A percentile compares a stretch with the other conserved stretches of the same genome.
These are phyloP conservation scores for Beauveria varroae DNA, from an alignment of 2,329 filamentous ascomycete genomes.

Conservation along the genomic window DNA sequence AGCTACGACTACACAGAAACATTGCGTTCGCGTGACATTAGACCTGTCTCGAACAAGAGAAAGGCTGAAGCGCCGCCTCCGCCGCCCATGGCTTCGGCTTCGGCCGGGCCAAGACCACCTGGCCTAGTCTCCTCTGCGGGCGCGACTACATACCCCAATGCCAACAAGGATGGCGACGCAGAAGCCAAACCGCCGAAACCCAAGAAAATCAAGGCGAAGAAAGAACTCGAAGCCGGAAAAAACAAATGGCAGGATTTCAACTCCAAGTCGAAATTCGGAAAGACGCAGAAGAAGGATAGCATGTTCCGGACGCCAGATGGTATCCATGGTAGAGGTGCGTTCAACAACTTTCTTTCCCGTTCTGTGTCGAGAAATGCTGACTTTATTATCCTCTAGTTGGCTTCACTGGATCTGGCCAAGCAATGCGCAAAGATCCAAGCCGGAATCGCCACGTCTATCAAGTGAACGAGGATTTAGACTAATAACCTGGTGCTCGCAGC, in stretches of 20 bases:
- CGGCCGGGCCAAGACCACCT: conserved; percentile 28
- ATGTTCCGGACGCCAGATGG: conserved; percentile 94
- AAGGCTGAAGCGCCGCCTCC: conserved; percentile 72
- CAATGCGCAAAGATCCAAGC: conserved; percentile 87
- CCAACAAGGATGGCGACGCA: conserved; percentile 52
- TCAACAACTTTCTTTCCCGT: too few relatives aligned
- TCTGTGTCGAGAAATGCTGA: neutral
- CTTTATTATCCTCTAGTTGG: conserved; percentile 57
- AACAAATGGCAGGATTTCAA: conserved; percentile 93
- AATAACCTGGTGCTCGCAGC: conserved; percentile 27
- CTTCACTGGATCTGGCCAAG: conserved; percentile 89
- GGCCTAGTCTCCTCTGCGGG: conserved; percentile 47
- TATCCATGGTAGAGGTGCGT: conserved; percentile 73
- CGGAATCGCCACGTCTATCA: conserved; percentile 81
- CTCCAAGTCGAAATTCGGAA: conserved; percentile 64
- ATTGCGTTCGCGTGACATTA: conserved; percentile 72
- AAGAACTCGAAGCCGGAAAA: conserved; percentile 84
- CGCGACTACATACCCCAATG: conserved; percentile 53
- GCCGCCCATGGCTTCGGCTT: conserved; percentile 23
- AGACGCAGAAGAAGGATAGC: conserved; percentile 74
- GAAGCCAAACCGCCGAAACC: conserved; percentile 65
- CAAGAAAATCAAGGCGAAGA: conserved; percentile 86
- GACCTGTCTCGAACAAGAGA: conserved; percentile 71
- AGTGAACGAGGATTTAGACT: conserved; percentile 65
- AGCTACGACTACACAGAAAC: conserved; percentile 82